A percentile compares a stretch with the other conserved stretches of the same genome.
phyloP scores from a whole-genome alignment of 129 eudicot species.

The sunflower (Helianthus annuus) region DNA sequence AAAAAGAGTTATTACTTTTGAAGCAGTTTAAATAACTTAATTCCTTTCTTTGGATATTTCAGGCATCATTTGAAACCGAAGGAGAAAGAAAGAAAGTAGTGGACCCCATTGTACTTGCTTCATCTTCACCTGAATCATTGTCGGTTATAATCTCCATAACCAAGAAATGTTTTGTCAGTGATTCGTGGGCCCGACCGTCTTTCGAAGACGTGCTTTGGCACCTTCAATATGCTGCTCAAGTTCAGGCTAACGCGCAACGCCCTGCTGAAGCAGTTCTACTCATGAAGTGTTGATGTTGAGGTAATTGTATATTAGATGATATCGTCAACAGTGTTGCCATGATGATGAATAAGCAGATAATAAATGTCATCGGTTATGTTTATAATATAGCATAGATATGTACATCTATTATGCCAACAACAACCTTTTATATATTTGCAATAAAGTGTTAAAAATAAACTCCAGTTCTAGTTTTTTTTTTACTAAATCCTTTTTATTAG shows the following conservation, averaged over 20 bases:
- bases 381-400: slow-evolving; percentile 4
- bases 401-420: background rate
- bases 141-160: slow-evolving; percentile 57
- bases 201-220: slow-evolving; percentile 75
- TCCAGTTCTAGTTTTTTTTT: background rate
- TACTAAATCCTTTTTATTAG: background rate
- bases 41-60: slow-evolving; percentile 11
- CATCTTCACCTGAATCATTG: slow-evolving; percentile 56
- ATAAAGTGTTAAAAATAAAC: background rate
- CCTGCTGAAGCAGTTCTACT: slow-evolving; percentile 28
- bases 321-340: slow-evolving; percentile 7
- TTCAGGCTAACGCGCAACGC: slow-evolving; percentile 53
- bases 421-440: background rate
- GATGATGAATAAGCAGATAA: slow-evolving; percentile 21
- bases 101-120: slow-evolving; percentile 54
- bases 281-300: slow-evolving; percentile 32
- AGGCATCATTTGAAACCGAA: slow-evolving; percentile 50
- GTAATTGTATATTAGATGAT: slow-evolving; percentile 13
- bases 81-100: slow-evolving; percentile 47
- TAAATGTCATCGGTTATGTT: background rate
- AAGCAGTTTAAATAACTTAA: background rate
- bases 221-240: slow-evolving; percentile 70
- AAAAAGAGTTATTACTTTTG: background rate
- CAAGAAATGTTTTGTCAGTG: slow-evolving; percentile 53
- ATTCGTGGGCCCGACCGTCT: slow-evolving; percentile 61